Evolutionary conservation across 352 stramenopile species (phyloP).

Genomic region (Phytophthora hybrid): DNA sequence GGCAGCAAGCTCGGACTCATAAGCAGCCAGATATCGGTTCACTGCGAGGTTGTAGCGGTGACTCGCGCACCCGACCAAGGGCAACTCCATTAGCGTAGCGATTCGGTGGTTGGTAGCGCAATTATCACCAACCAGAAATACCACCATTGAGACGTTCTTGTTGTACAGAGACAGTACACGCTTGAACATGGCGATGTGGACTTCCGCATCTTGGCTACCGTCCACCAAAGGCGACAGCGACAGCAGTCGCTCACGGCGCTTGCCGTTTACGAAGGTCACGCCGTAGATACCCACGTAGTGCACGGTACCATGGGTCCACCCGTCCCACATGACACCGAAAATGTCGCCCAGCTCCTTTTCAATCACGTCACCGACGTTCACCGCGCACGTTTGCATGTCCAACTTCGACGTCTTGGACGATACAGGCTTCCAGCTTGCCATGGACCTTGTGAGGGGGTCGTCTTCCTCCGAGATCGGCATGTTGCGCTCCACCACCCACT

Average conservation of each 20-base stretch:
- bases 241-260: conserved; percentile 14
- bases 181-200: conserved; percentile 24
- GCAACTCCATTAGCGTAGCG: conserved; percentile 2
- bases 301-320: not conserved
- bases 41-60: conserved; percentile 15
- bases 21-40: conserved; percentile 2
- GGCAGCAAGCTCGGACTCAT: not conserved
- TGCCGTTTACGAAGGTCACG: not conserved
- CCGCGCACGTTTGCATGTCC: conserved; percentile 1
- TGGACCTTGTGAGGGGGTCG: conserved; percentile 8
- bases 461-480: conserved; percentile 11
- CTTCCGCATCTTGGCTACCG: conserved; percentile 6
- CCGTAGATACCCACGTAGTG: conserved; percentile 8
- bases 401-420: conserved; percentile 13
- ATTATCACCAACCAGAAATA: conserved; percentile 10
- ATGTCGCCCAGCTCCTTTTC: not conserved
- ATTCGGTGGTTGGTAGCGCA: conserved; percentile 4
- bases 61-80: not conserved
- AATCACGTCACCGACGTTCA: not conserved
- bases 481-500: conserved; percentile 10
- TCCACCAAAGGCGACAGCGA: conserved; percentile 11
- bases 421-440: conserved; percentile 2
- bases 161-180: conserved; percentile 14
- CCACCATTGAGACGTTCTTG: conserved; percentile 10
- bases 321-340: not conserved